These are phyloP conservation scores for Trichaptum fuscoviolaceum DNA, from an alignment of 768 basidiomycete species.

Conservation along the genomic window DNA sequence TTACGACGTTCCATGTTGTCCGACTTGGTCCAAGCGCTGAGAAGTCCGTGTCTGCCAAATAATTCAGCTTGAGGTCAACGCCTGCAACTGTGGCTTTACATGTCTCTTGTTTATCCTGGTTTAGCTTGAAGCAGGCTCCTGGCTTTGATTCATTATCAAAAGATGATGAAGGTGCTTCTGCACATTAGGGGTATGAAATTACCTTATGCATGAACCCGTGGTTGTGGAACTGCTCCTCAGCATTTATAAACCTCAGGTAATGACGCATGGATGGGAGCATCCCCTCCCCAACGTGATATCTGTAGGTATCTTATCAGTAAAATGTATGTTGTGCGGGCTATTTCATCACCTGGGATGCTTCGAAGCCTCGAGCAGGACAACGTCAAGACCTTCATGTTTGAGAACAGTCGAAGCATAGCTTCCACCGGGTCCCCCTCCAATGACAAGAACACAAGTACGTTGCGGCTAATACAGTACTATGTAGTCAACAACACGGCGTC, in stretches of 20 bases:
- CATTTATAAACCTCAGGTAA: constrained; percentile 46
- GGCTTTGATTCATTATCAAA: too few species aligned
- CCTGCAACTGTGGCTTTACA: constrained; percentile 33
- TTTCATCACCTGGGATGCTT: constrained; percentile 49
- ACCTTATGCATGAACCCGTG: constrained; percentile 49
- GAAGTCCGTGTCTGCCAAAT: too few species aligned
- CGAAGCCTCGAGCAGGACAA: constrained; percentile 49
- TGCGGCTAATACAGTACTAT: too few species aligned
- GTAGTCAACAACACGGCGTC: too few species aligned
- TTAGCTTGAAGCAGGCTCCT: constrained; percentile 57
- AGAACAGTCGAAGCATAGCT: constrained; percentile 49
- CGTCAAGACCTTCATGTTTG: constrained; percentile 52
- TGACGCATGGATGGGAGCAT: constrained; percentile 53
- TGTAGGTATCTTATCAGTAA: constrained; percentile 20
- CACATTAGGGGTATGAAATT: constrained; percentile 6
- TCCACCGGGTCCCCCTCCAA: constrained; percentile 59
- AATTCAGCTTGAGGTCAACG: too few species aligned
- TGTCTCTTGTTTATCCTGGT: constrained; percentile 47
- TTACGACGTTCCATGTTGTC: too few species aligned
- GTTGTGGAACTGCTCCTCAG: constrained; percentile 36
- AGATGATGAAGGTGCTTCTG: too few species aligned
- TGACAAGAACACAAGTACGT: constrained; percentile 32
- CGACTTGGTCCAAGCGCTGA: too few species aligned
- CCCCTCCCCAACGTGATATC: constrained; percentile 57
- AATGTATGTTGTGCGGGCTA: too few species aligned